Conservation (phyloP, 805 yeast species). For the Candida khao-thaluensis region DNA sequence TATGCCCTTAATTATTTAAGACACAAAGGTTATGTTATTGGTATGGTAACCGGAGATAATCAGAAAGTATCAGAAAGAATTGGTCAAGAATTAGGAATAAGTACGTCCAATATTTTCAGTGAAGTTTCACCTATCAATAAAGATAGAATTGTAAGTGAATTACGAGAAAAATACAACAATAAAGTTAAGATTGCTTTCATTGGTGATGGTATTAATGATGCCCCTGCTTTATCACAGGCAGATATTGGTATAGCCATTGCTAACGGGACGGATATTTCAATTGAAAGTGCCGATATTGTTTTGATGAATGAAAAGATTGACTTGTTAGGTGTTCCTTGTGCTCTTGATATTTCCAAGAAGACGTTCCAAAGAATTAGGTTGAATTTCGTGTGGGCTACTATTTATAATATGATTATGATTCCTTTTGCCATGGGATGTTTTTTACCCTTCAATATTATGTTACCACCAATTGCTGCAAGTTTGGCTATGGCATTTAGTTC, state of each 20-base stretch:
- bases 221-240: slow-evolving; percentile 89
- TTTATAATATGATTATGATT: slow-evolving; percentile 80
- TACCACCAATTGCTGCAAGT: slow-evolving; percentile 89
- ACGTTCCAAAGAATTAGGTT: slow-evolving; percentile 74
- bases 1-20: slow-evolving; percentile 57
- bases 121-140: slow-evolving; percentile 78
- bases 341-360: slow-evolving; percentile 63
- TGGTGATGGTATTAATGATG: slow-evolving; percentile 98
- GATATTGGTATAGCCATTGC: slow-evolving; percentile 90
- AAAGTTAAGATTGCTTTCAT: slow-evolving; percentile 69
- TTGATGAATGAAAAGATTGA: slow-evolving; percentile 42
- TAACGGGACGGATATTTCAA: slow-evolving; percentile 93
- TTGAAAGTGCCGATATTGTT: slow-evolving; percentile 94
- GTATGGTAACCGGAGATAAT: slow-evolving; percentile 90
- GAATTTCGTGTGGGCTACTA: slow-evolving; percentile 84
- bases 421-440: slow-evolving; percentile 96
- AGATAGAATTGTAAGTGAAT: slow-evolving; percentile 57
- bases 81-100: slow-evolving; percentile 68
- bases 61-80: slow-evolving; percentile 57
- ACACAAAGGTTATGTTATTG: slow-evolving; percentile 57
- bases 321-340: slow-evolving; percentile 53
- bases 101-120: slow-evolving; percentile 62
- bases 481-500: slow-evolving; percentile 93
- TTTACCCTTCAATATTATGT: slow-evolving; percentile 67
- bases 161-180: slow-evolving; percentile 43